A percentile compares a stretch with the other conserved stretches of the same genome.
Evolutionary conservation across 1,284 basidiomycete genomes (phyloP).

Genomic region (Malassezia obtusa): DNA sequence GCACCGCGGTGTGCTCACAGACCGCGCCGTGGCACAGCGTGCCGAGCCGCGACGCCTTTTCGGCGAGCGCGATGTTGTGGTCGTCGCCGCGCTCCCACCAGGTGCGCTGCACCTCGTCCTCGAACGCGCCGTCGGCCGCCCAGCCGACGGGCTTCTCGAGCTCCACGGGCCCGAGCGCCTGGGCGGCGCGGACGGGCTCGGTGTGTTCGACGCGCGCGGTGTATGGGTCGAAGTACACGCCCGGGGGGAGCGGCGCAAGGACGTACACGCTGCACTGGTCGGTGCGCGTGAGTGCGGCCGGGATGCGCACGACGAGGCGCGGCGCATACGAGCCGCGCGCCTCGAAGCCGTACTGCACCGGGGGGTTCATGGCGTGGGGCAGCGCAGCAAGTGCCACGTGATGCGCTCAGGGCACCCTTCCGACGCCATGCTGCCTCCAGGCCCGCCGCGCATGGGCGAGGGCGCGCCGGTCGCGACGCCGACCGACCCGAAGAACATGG

Average conservation of each 20-base stretch:
- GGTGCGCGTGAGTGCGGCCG: background rate
- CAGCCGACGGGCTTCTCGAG: constrained; percentile 12
- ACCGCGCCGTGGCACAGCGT: background rate
- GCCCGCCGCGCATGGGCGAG: too few species aligned
- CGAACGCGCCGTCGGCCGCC: background rate
- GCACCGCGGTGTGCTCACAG: constrained; percentile 14
- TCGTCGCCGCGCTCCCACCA: constrained; percentile 10
- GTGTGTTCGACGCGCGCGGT: constrained; percentile 1
- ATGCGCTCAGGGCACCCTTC: background rate
- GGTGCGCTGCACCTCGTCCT: background rate
- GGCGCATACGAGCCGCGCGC: constrained; percentile 7
- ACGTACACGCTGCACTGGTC: background rate
- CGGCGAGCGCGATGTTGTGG: background rate
- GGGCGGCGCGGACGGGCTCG: background rate
- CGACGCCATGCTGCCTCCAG: too few species aligned
- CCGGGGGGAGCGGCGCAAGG: constrained; percentile 3
- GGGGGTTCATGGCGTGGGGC: background rate
- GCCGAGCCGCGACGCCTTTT: background rate
- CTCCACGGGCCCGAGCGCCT: constrained; percentile 4
- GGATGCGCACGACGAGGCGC: background rate
- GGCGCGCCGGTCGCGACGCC: background rate
- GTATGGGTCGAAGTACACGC: constrained; percentile 9
- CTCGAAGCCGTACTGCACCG: background rate
- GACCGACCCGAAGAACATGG: background rate
- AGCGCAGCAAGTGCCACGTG: background rate